These are phyloP conservation scores for Lentithecium fluviatile DNA, from an alignment of 495 filamentous ascomycete genomes.

Conservation along the genomic window DNA sequence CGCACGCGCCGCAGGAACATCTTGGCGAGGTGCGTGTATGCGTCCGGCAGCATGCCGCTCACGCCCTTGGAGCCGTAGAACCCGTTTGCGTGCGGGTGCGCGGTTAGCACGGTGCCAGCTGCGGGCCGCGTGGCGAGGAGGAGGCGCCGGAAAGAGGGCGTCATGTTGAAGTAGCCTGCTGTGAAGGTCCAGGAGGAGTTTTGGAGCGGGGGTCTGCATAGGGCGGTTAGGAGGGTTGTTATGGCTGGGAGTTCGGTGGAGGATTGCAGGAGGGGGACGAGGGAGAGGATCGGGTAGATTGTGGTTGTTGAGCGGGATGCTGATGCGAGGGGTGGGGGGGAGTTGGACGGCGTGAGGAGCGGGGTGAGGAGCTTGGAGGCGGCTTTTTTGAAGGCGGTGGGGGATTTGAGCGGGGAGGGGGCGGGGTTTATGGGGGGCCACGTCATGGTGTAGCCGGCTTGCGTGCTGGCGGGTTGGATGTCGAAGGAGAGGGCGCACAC, in stretches of 20 bases:
- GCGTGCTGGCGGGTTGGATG: conserved; percentile 54
- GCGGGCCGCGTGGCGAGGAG: conserved; percentile 67
- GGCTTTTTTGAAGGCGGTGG: conserved; percentile 63
- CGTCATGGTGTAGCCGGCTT: conserved; percentile 65
- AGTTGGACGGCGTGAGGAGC: conserved; percentile 56
- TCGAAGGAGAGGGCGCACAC: conserved; percentile 78
- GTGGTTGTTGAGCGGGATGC: conserved; percentile 63
- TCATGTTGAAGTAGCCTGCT: conserved; percentile 97
- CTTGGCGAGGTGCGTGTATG: conserved; percentile 83
- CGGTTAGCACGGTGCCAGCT: conserved; percentile 81
- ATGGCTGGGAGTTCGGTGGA: conserved; percentile 88
- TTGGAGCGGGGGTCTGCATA: conserved; percentile 59
- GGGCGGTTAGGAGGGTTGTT: conserved; percentile 64
- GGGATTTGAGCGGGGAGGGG: conserved; percentile 67
- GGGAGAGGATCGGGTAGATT: conserved; percentile 81
- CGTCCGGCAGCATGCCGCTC: conserved; percentile 83
- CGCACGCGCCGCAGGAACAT: conserved; percentile 74
- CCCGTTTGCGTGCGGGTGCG: conserved; percentile 92
- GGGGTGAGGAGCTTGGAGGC: conserved; percentile 64
- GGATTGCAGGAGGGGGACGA: conserved; percentile 79
- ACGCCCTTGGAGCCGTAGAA: conserved; percentile 90
- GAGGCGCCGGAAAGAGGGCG: conserved; percentile 72
- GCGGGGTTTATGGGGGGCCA: conserved; percentile 79
- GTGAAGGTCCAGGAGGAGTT: conserved; percentile 89
- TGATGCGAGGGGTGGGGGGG: conserved; percentile 38